These are phyloP conservation scores for Cladosporium austrohemisphaericum DNA, from an alignment of 2,329 filamentous ascomycete genomes.

Conservation along the genomic window DNA sequence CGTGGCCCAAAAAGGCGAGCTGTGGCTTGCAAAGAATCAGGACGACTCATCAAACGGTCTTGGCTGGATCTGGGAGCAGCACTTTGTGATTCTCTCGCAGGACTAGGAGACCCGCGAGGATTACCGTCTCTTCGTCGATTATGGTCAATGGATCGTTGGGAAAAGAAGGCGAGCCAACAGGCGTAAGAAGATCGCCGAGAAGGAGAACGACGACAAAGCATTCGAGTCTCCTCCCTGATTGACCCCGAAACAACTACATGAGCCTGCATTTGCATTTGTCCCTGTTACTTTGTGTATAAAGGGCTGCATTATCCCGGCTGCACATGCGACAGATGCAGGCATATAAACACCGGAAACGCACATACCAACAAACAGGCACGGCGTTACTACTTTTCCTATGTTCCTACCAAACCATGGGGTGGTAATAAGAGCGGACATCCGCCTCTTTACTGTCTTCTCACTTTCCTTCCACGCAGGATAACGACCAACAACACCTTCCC, in stretches of 20 bases:
- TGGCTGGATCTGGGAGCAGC: constrained; percentile 99
- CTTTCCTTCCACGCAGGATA: constrained; percentile 3
- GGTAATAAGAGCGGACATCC: too few species aligned
- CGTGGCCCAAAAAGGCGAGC: constrained; percentile 91
- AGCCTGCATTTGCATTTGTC: too few species aligned
- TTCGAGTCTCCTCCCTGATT: too few species aligned
- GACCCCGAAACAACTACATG: too few species aligned
- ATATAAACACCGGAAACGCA: too few species aligned
- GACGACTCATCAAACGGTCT: constrained; percentile 76
- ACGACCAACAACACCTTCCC: constrained; percentile 1
- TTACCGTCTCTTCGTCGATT: background rate
- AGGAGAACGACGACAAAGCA: background rate
- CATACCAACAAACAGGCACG: too few species aligned
- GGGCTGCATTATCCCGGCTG: too few species aligned
- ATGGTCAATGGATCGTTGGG: background rate
- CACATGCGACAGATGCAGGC: too few species aligned
- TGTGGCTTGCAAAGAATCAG: constrained; percentile 97
- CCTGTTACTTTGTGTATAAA: too few species aligned
- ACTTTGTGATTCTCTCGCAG: constrained; percentile 57
- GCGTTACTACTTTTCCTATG: too few species aligned
- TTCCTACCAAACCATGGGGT: too few species aligned
- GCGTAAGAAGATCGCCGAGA: background rate
- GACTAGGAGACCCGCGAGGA: constrained; percentile 5
- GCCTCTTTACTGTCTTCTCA: too few species aligned
- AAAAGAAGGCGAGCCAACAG: background rate